Evolutionary conservation across 2,329 filamentous ascomycete species (phyloP).

Genomic region (Aureobasidium sp.): DNA sequence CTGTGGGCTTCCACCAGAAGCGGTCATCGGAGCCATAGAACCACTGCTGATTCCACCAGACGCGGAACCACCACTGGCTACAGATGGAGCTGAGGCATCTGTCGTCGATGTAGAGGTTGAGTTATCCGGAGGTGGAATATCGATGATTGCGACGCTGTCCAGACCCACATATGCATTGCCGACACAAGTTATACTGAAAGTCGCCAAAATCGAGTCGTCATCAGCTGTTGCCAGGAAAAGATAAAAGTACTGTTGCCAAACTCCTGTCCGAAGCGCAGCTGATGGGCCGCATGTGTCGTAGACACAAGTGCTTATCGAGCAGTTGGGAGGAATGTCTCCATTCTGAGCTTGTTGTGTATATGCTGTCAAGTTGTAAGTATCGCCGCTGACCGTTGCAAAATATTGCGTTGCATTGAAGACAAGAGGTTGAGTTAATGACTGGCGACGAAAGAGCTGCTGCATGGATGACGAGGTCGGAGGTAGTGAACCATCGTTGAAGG

Average conservation of each 20-base stretch:
- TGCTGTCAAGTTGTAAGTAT: not conserved
- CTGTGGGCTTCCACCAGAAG: not conserved
- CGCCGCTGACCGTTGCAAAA: not conserved
- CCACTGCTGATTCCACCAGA: not conserved
- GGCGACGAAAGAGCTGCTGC: not conserved
- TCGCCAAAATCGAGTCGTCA: not conserved
- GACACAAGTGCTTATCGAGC: not conserved
- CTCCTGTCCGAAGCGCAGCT: not conserved
- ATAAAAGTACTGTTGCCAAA: not conserved
- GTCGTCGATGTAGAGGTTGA: not conserved
- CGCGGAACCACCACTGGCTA: not conserved
- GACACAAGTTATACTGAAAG: conserved; percentile 5
- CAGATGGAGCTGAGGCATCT: not conserved
- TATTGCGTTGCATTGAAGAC: not conserved
- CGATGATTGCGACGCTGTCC: not conserved
- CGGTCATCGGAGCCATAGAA: not conserved
- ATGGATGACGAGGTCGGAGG: not conserved
- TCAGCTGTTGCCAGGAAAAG: not conserved
- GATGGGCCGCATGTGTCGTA: not conserved
- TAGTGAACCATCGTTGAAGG: not conserved
- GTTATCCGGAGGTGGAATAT: not conserved
- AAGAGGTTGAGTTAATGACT: not conserved
- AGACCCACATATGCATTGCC: conserved; percentile 5
- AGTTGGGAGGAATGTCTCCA: not conserved
- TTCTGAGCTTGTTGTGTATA: not conserved